These are phyloP conservation scores for Karstenula rhodostoma DNA, from an alignment of 2,329 filamentous ascomycete genomes.

Conservation along the genomic window DNA sequence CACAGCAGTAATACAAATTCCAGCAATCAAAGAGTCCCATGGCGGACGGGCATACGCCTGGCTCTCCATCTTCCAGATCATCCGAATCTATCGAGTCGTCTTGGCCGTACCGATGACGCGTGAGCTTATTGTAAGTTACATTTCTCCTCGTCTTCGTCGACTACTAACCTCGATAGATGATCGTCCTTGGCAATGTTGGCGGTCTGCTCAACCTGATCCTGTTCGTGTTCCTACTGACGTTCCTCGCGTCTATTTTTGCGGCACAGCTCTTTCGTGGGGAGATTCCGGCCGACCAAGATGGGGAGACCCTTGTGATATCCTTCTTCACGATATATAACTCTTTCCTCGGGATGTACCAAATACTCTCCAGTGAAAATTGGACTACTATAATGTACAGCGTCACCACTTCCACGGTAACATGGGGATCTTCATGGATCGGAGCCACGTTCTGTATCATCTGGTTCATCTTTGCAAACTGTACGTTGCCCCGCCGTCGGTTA, in stretches of 20 bases:
- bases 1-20: slow-evolving; percentile 85
- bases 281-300: slow-evolving; percentile 69
- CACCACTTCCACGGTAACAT: slow-evolving; percentile 70
- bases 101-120: slow-evolving; percentile 86
- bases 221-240: slow-evolving; percentile 95
- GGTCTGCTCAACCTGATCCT: slow-evolving; percentile 95
- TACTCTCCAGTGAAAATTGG: slow-evolving; percentile 97
- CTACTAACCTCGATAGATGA: slow-evolving; percentile 52
- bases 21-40: slow-evolving; percentile 73
- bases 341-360: slow-evolving; percentile 97
- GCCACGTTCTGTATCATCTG: slow-evolving; percentile 90
- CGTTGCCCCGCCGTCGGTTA: slow-evolving; percentile 15
- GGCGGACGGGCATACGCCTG: slow-evolving; percentile 77
- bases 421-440: slow-evolving; percentile 87
- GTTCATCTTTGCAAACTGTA: slow-evolving; percentile 89
- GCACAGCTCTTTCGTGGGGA: slow-evolving; percentile 91
- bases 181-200: slow-evolving; percentile 88
- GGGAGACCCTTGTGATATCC: slow-evolving; percentile 71
- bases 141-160: neutral
- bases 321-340: slow-evolving; percentile 95
- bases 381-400: slow-evolving; percentile 85
- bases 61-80: slow-evolving; percentile 91
- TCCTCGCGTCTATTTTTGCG: slow-evolving; percentile 91
- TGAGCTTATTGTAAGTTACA: slow-evolving; percentile 72
- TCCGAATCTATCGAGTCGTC: slow-evolving; percentile 91